These are phyloP conservation scores for Penicillium hordei DNA, from an alignment of 2,329 filamentous ascomycete species.

Conservation along the genomic window DNA sequence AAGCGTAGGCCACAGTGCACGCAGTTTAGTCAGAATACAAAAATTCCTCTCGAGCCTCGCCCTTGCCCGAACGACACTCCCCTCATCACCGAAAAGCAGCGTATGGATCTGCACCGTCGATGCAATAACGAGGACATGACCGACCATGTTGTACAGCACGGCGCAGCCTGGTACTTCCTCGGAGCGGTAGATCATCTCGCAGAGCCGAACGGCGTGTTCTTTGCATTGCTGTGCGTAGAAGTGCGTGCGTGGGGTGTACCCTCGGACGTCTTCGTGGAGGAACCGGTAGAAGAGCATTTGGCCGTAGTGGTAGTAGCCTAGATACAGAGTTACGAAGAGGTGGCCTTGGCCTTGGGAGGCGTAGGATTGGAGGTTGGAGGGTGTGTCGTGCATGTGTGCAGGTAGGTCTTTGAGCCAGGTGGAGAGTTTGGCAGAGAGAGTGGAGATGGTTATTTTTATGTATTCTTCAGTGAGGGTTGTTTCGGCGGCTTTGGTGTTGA, in stretches of 20 bases:
- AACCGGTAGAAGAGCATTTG: slow-evolving; percentile 53
- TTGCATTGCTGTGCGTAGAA: slow-evolving; percentile 44
- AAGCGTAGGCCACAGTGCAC: slow-evolving; percentile 45
- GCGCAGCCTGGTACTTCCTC: slow-evolving; percentile 40
- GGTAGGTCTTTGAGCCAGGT: slow-evolving; percentile 41
- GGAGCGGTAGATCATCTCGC: slow-evolving; percentile 44
- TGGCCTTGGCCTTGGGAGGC: slow-evolving; percentile 44
- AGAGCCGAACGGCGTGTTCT: slow-evolving; percentile 41
- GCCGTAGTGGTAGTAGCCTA: slow-evolving; percentile 50
- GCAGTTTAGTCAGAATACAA: slow-evolving; percentile 43
- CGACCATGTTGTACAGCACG: slow-evolving; percentile 48
- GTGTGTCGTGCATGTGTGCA: slow-evolving; percentile 38
- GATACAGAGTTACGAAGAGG: slow-evolving; percentile 47
- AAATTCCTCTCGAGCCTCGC: slow-evolving; percentile 48
- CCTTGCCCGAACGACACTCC: slow-evolving; percentile 38
- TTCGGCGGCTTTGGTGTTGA: slow-evolving; percentile 37
- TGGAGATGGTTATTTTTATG: slow-evolving; percentile 24
- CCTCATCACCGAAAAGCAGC: slow-evolving; percentile 45
- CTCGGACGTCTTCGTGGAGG: slow-evolving; percentile 35
- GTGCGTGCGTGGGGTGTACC: slow-evolving; percentile 12
- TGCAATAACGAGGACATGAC: slow-evolving; percentile 49
- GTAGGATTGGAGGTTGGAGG: slow-evolving; percentile 41
- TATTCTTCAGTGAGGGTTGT: slow-evolving; percentile 21
- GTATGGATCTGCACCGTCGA: slow-evolving; percentile 51
- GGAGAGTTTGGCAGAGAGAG: slow-evolving; percentile 36